Evolutionary conservation across 2,329 filamentous ascomycete genomes (phyloP), one percentile per base, ranked within the genome.

Genomic region (Sporothrix brunneoviolacea): DNA sequence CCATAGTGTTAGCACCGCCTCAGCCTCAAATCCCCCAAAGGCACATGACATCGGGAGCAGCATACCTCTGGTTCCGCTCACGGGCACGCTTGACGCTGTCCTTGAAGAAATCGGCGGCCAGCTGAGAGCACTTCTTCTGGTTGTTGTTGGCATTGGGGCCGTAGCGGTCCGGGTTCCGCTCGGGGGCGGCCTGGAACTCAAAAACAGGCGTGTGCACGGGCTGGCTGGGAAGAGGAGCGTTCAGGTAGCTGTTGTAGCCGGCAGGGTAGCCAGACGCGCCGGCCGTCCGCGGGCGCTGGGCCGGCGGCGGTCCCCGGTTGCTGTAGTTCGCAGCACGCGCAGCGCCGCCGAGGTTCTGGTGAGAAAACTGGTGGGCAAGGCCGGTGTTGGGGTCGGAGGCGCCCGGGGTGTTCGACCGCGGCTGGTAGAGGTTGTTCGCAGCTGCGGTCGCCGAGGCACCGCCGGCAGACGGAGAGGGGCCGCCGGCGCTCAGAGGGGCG

Each of bases 11-110:
- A 32, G 42, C 15, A n/a, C n/a, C n/a, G n/a, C n/a, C n/a, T n/a
- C n/a, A n/a, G n/a, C n/a, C n/a, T n/a, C n/a, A n/a, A n/a, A n/a
- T n/a, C n/a, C n/a, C n/a, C n/a, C n/a, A n/a, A n/a, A n/a, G n/a
- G n/a, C n/a, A n/a, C n/a, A n/a, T n/a, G n/a, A n/a, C n/a, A n/a
- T n/a, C n/a, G n/a, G 18, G 48, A 46, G n/a, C 50, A n/a, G 6
- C 13, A 13, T 33, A 95, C 91, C 91, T 86, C 68, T 94, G 84
- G 68, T 98, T 98, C 53, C 93, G 84, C 71, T 97, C 93, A 59
- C 91, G 82, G 46, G 93, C 93, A 61, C 93, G 83, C 75, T 95
- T 91, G 50, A 98, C 94, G 66, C 91, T 97, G 70, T 98, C 91
- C 70, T 95, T 94, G 81, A 97, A 98, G 74, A 97, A 97, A 60